These are phyloP conservation scores for Cryptococcus sp. DNA, from an alignment of 1,284 basidiomycete genomes.

Conservation along the genomic window DNA sequence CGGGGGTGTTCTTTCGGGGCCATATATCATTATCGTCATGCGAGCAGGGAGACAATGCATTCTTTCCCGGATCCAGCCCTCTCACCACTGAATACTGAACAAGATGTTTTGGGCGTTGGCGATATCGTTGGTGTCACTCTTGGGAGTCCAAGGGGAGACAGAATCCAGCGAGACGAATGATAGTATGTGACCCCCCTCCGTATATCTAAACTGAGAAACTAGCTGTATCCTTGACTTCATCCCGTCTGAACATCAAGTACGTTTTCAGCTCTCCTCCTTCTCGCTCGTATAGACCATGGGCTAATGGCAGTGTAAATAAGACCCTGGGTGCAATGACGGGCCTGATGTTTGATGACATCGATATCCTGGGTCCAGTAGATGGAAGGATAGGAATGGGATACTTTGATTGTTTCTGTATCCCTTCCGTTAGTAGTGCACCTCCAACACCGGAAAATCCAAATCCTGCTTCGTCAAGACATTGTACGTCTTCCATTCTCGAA, in stretches of 20 bases:
- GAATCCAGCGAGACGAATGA: not conserved
- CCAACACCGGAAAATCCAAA: conserved; percentile 9
- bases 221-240: not conserved
- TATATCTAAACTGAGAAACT: not conserved
- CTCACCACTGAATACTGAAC: not conserved
- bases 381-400: conserved; percentile 10
- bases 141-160: not conserved
- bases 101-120: not conserved
- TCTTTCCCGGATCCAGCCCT: too few species aligned
- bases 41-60: not conserved
- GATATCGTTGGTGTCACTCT: not conserved
- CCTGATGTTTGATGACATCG: conserved; percentile 11
- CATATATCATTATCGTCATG: not conserved
- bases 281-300: not conserved
- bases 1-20: not conserved
- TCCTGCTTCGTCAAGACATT: conserved; percentile 9
- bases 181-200: not conserved
- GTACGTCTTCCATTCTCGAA: not conserved
- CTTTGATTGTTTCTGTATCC: conserved; percentile 11
- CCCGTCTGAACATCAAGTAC: not conserved
- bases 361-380: conserved; percentile 10
- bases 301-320: conserved; percentile 10
- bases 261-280: not conserved
- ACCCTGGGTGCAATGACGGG: conserved; percentile 10
- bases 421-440: conserved; percentile 4